Evolutionary conservation across 345 rosid species (phyloP).

Genomic region (Raphanus raphanistrum): DNA sequence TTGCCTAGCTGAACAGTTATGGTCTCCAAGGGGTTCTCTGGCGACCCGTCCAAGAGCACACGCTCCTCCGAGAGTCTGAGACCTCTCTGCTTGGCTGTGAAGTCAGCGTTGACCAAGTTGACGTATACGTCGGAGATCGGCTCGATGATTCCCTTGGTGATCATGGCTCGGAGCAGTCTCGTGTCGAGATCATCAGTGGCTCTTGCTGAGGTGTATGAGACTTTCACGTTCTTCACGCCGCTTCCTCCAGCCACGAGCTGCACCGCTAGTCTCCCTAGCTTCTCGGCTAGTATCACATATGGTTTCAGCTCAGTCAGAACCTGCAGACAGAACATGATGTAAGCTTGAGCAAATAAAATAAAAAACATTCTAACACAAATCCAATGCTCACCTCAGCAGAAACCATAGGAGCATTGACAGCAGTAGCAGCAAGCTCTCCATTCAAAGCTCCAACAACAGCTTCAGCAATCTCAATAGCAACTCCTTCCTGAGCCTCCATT

Average conservation of each 20-base stretch:
- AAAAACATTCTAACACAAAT: no score
- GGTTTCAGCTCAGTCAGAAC: conserved; percentile 86
- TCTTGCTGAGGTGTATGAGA: conserved; percentile 74
- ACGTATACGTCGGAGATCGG: conserved; percentile 80
- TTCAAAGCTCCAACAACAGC: conserved; percentile 87
- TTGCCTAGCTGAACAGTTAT: conserved; percentile 74
- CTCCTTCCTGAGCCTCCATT: conserved; percentile 92
- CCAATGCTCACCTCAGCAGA: conserved; percentile 48
- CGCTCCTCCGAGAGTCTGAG: conserved; percentile 80
- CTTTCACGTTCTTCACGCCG: conserved; percentile 77
- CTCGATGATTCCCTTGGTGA: conserved; percentile 79
- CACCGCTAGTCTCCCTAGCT: conserved; percentile 80
- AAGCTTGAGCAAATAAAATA: no score
- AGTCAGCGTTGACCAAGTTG: conserved; percentile 88
- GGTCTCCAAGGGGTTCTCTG: conserved; percentile 70
- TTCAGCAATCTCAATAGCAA: conserved; percentile 88
- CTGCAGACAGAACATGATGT: no score
- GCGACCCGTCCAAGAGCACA: conserved; percentile 66
- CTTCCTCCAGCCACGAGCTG: conserved; percentile 86
- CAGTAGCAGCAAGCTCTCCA: conserved; percentile 92
- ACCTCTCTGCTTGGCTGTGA: conserved; percentile 89
- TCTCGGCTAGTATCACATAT: conserved; percentile 73
- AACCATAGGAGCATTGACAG: conserved; percentile 95
- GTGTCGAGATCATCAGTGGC: conserved; percentile 92
- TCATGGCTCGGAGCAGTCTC: conserved; percentile 88